Percentiles rank a stretch among this genome's conserved stretches.
Evolutionary conservation across 345 rosid genomes (phyloP).

Genomic region (Gossypium thurberi): DNA sequence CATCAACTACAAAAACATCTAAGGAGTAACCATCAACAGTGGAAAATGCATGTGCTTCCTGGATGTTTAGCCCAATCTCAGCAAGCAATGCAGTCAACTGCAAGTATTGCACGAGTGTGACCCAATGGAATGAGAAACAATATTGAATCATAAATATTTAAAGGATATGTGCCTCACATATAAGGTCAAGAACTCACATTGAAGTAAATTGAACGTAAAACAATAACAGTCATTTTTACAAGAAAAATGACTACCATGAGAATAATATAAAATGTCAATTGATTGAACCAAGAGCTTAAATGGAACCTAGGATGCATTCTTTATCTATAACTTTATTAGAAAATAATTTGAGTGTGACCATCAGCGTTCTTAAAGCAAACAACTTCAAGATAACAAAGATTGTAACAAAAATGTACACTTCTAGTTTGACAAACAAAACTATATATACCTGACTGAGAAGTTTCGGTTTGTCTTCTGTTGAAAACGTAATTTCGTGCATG

Average conservation of each 20-base stretch:
- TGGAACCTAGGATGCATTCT: neutral
- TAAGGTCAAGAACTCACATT: neutral
- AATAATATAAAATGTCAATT: neutral
- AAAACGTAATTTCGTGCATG: constrained; percentile 90
- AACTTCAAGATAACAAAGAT: constrained; percentile 4
- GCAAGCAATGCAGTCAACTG: constrained; percentile 89
- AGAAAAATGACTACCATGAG: neutral
- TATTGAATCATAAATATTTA: neutral
- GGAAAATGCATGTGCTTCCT: constrained; percentile 97
- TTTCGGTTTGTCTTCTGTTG: constrained; percentile 87
- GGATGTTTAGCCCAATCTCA: constrained; percentile 90
- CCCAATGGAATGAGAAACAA: constrained; percentile 2
- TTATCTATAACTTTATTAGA: constrained; percentile 7
- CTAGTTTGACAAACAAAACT: constrained; percentile 4
- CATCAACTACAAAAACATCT: constrained; percentile 98
- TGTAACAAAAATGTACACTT: constrained; percentile 2
- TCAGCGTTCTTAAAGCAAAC: constrained; percentile 2
- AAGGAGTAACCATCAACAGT: constrained; percentile 88
- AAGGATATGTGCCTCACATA: neutral
- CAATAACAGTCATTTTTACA: neutral
- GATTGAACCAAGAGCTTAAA: neutral
- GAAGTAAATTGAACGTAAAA: neutral
- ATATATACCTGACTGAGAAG: constrained; percentile 82
- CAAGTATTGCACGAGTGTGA: constrained; percentile 25
- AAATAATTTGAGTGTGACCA: constrained; percentile 5